Conservation (phyloP, 352 stramenopile genomes). For the Phytophthora niederhauseri region DNA sequence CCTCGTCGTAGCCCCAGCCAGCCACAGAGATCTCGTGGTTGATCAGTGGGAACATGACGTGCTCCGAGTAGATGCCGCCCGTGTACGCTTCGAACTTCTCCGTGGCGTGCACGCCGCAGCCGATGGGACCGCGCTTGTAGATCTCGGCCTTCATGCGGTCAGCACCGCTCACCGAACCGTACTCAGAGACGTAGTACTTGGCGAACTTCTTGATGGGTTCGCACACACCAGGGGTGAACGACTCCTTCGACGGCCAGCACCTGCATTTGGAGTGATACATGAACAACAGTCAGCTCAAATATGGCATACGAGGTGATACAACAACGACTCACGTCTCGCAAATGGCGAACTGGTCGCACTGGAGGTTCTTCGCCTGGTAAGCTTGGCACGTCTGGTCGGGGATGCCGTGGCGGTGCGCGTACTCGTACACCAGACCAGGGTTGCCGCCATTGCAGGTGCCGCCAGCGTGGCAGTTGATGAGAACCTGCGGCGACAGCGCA, state of each 20-base stretch:
- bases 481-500: constrained; percentile 74
- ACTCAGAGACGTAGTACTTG: constrained; percentile 93
- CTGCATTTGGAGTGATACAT: constrained; percentile 25
- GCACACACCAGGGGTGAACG: constrained; percentile 84
- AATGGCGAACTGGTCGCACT: constrained; percentile 76
- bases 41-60: constrained; percentile 81
- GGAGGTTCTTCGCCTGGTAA: constrained; percentile 88
- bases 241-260: constrained; percentile 90
- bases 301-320: neutral
- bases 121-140: constrained; percentile 91
- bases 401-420: constrained; percentile 88
- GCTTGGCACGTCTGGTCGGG: constrained; percentile 93
- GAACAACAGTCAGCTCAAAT: constrained; percentile 5
- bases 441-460: constrained; percentile 84
- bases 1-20: constrained; percentile 88
- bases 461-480: constrained; percentile 87
- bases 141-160: constrained; percentile 94
- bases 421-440: constrained; percentile 85
- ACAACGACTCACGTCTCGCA: constrained; percentile 74
- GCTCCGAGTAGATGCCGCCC: constrained; percentile 85
- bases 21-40: constrained; percentile 92
- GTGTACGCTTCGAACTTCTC: constrained; percentile 84
- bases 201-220: constrained; percentile 85
- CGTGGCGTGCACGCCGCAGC: constrained; percentile 88
- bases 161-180: constrained; percentile 84